Evolutionary conservation across 371 early-diverging fungal genomes (phyloP), one percentile per base, ranked within the genome.

Genomic region (Apophysomyces ossiformis): DNA sequence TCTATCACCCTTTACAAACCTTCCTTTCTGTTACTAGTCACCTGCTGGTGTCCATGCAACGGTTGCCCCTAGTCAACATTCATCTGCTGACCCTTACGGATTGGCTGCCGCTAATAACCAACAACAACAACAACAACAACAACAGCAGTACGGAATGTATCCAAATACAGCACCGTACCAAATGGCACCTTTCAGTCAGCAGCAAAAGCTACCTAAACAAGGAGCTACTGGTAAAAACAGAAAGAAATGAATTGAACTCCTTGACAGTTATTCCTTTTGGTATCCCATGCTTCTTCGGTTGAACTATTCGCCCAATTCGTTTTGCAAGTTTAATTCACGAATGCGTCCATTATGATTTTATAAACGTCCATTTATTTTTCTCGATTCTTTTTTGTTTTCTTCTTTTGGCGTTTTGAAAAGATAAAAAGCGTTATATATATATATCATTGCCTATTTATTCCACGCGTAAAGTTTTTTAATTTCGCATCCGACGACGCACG

Each of bases 191-290:
- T 50, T 21, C 54, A 50, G 9, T 26, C 47, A 47, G n/a, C 13
- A 47, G n/a, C 47, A 47, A 18, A 47, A 47, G 13, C 13, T 41
- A 41, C 41, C 41, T 16, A 47, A 47, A n/a, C 47, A 47, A 47
- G 16, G 7, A 18, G 18, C 18, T 16, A 15, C 18, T 18, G 54
- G 54, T 50, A 50, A 21, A 50, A 50, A 50, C 54, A 50, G 11
- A 50, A n/a, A 50, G 41, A 41, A 41, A 41, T 41, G 41, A 41
- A 26, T 26, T 26, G 32, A 26, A 26, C 32, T 26, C 32, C 32
- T 3, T 26, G 32, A 26, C 3, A 26, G 32, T 26, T 8, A 9
- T 21, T n/a, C 21, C 21, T 26, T 32, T 4, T 50, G 9, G 5
- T 50, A 4, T 18, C 16, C 47, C 12, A 15, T 4, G 11, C n/a